phyloP scores from a whole-genome alignment of 2,329 filamentous ascomycete genomes.

The Colletotrichum salicis region DNA sequence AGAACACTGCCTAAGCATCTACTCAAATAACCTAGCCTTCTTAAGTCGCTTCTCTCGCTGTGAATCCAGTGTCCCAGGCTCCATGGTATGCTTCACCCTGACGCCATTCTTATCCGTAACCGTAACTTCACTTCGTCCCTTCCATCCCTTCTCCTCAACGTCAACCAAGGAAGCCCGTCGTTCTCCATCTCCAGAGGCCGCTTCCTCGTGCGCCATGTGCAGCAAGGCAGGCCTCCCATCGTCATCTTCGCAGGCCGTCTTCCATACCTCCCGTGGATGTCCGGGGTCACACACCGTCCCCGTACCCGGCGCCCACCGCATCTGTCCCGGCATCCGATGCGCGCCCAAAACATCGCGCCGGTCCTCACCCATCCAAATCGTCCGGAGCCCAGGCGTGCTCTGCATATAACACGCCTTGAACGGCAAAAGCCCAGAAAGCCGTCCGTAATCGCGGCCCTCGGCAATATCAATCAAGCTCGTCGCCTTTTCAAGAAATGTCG shows the following conservation, averaged over 20 bases:
- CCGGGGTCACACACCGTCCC: conserved; percentile 26
- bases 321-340: conserved; percentile 51
- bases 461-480: conserved; percentile 17
- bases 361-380: conserved; percentile 54
- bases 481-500: background rate
- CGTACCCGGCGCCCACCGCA: conserved; percentile 37
- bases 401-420: conserved; percentile 55
- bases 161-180: conserved; percentile 16
- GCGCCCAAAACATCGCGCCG: conserved; percentile 55
- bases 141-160: conserved; percentile 28
- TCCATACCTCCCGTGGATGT: conserved; percentile 18
- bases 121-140: conserved; percentile 29
- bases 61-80: conserved; percentile 17
- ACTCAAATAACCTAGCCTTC: too few relatives aligned
- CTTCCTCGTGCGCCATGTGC: conserved; percentile 25
- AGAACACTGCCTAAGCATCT: too few relatives aligned
- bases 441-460: conserved; percentile 37
- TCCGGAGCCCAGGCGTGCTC: conserved; percentile 48
- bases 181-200: background rate
- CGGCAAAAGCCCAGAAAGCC: conserved; percentile 55
- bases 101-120: conserved; percentile 14
- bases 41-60: background rate
- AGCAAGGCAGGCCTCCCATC: conserved; percentile 25
- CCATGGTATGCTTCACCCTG: conserved; percentile 20
- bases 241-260: background rate